phyloP scores from a whole-genome alignment of 768 basidiomycete species.

The Trichaptum fuscoviolaceum region DNA sequence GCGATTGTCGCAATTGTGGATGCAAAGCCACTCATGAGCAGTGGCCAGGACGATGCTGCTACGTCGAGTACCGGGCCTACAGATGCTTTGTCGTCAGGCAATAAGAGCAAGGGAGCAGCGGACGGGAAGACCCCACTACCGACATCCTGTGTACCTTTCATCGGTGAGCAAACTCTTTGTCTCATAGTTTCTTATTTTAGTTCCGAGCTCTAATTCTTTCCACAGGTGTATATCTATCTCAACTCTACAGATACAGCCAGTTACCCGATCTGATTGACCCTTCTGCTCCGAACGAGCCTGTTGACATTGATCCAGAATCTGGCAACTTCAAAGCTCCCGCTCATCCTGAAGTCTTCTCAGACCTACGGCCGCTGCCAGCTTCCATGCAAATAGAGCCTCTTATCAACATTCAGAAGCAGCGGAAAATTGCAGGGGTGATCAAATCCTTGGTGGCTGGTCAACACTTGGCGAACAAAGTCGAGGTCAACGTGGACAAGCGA shows the following conservation, averaged over 20 bases:
- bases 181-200: neutral
- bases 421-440: slow-evolving; percentile 74
- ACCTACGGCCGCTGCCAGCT: slow-evolving; percentile 63
- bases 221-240: slow-evolving; percentile 71
- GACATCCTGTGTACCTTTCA: slow-evolving; percentile 73
- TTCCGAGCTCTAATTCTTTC: slow-evolving; percentile 4
- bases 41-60: slow-evolving; percentile 50
- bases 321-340: slow-evolving; percentile 63
- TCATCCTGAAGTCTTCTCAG: slow-evolving; percentile 74
- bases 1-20: slow-evolving; percentile 61
- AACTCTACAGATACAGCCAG: slow-evolving; percentile 55
- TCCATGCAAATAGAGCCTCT: slow-evolving; percentile 81
- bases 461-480: slow-evolving; percentile 70
- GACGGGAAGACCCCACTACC: slow-evolving; percentile 37
- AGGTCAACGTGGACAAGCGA: slow-evolving; percentile 68
- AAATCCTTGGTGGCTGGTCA: slow-evolving; percentile 78
- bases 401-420: slow-evolving; percentile 87
- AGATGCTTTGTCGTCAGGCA: slow-evolving; percentile 26
- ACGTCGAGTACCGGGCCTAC: slow-evolving; percentile 40
- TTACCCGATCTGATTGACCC: slow-evolving; percentile 83
- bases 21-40: slow-evolving; percentile 52
- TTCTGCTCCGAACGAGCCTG: slow-evolving; percentile 64
- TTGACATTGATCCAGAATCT: slow-evolving; percentile 57
- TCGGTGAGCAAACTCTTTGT: slow-evolving; percentile 51
- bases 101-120: slow-evolving; percentile 30